Evolutionary conservation across 352 stramenopile species (phyloP).

Genomic region (Globisporangium paddicum): DNA sequence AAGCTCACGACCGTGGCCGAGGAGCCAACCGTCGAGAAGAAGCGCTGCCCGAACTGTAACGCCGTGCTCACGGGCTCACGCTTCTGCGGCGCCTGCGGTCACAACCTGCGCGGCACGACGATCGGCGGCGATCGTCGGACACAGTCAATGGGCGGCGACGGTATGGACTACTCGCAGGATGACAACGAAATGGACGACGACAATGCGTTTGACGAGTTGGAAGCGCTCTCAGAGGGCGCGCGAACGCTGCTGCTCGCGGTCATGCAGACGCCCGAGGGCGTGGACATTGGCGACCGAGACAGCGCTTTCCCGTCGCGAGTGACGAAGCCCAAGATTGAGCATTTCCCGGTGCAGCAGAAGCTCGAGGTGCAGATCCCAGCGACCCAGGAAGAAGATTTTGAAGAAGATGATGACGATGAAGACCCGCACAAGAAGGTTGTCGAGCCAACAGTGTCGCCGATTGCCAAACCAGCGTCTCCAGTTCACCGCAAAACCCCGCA

Average conservation of each 20-base stretch:
- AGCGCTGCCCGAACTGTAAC: conserved; percentile 79
- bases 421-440: not conserved
- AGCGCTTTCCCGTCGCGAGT: conserved; percentile 32
- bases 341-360: not conserved
- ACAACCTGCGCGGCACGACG: conserved; percentile 79
- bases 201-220: conserved; percentile 83
- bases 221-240: conserved; percentile 81
- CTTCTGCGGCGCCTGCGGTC: conserved; percentile 85
- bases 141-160: conserved; percentile 21
- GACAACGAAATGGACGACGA: conserved; percentile 71
- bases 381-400: conserved; percentile 12
- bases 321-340: not conserved
- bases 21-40: conserved; percentile 74
- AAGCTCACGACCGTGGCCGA: conserved; percentile 71
- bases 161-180: conserved; percentile 45
- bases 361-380: conserved; percentile 10
- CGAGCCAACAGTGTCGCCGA: conserved; percentile 9
- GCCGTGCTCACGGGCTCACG: conserved; percentile 82
- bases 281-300: conserved; percentile 71
- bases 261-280: conserved; percentile 83
- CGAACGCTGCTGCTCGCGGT: conserved; percentile 80
- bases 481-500: not conserved
- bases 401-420: not conserved
- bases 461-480: conserved; percentile 13
- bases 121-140: conserved; percentile 39